Base-by-base conservation (phyloP, 164 flowering plant genomes). In the Taxillus chinensis region DNA sequence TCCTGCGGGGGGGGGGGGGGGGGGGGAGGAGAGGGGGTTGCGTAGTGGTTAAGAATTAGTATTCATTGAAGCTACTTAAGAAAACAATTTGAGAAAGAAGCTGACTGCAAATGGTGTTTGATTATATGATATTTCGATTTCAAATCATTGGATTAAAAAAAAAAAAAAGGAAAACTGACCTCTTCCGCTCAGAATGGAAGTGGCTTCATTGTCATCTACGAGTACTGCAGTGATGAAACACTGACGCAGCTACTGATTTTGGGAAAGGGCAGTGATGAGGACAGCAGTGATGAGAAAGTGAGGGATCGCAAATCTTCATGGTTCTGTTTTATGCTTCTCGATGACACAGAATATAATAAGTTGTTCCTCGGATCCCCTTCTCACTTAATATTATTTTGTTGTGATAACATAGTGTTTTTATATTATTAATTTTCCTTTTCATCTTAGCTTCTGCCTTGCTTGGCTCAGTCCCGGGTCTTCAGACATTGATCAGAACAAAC, bases 331-430 rank as follows among this genome's bases (percentile, higher is more conserved):
- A 69, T 68, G 78, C 55, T 76, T 77, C 65, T 77, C 81, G 55
- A 79, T 73, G 82, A 61, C 74, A 81, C 77, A 71, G 76, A 81
- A 77, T 79, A 79, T 77, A 60, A 81, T 77, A 58, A 77, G 72
- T 55, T 71, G 75, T 68, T 73, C 37, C 74, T 42, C 64, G 5
- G 14, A 12, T 64, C 14, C 14, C 14, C 14, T 12, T 58, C 16
- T 8, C 45, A 61, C 53, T 15, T 16, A 38, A 43, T 6, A 6
- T 43, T 43, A 6, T 43, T 43, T 43, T 43, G 7, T 43, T 43
- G 7, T 43, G 10, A 43, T 6, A 43, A 43, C 7, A 43, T 43
- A 43, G 1, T 9, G 9, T 48, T 48, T 48, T 3, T 48, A 8
- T 48, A 8, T 48, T 48, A 9, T 43, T 9, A 8, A 8, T 48